Evolutionary conservation across 1,139 yeast genomes (phyloP), one percentile per base, ranked within the genome.

Genomic region (Dujonia santamariae): DNA sequence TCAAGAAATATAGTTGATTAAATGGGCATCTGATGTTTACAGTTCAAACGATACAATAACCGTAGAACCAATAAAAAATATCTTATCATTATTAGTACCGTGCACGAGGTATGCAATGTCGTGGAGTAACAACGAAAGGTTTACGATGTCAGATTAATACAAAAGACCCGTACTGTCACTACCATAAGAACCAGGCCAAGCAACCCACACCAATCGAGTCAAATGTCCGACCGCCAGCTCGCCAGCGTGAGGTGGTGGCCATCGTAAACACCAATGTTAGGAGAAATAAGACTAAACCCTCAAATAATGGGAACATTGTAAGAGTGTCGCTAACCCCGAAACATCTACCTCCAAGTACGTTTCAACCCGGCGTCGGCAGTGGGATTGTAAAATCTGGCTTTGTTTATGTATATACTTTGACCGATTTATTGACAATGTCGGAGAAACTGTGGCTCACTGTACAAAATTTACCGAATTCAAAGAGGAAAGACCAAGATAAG

Each of bases 341-440:
- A 20, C 8, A 8, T 11, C 23, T 20, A 8, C 23, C 30, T 18
- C 30, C 30, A 19, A 17, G 16, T 17, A 18, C 30, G 14, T n/a
- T n/a, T 25, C 27, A 22, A 25, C 13, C 29, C 17, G 9, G 7
- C 28, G 7, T 9, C 28, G 3, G 4, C 28, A 21, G 13, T 15
- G 11, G 12, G 8, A 30, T 14, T 16, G 26, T 19, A 19, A 19
- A 36, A 14, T 20, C 30, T 3, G 84, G 85, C 0, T 67, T 45
- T 45, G 75, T 78, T 18, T 78, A 78, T 47, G 61, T 76, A 2
- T 78, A 75, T 47, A 77, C 84, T 0, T 50, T 77, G 22, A 43
- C 53, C 2, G 67, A 64, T 37, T 56, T 77, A 31, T 45, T 75
- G 9, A 37, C 45, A 3, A 44, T 49, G 38, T 4, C 28, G 15